phyloP scores from a whole-genome alignment of 73 alveolate genomes.

The Breviolum minutum region DNA sequence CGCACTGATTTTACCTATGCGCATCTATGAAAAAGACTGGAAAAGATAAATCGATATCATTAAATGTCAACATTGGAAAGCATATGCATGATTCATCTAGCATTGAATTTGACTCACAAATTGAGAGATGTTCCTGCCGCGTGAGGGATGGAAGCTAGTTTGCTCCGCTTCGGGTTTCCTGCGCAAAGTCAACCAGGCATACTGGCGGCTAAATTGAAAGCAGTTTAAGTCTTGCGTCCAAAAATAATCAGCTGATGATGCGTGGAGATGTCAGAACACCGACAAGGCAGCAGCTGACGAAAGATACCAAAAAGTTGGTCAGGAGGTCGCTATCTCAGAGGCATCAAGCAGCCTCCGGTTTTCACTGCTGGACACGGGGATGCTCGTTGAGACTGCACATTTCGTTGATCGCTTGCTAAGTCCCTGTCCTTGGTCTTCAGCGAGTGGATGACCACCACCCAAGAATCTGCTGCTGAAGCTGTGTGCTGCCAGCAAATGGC shows the following conservation, averaged over 20 bases:
- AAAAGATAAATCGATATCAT: background rate
- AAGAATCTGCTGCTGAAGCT: background rate
- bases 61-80: too few relatives aligned
- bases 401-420: background rate
- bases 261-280: background rate
- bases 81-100: too few relatives aligned
- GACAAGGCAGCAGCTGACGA: slow-evolving; percentile 35
- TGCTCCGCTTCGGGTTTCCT: slow-evolving; percentile 37
- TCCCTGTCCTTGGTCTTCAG: background rate
- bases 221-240: too few relatives aligned
- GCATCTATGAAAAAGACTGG: background rate
- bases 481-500: background rate
- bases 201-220: background rate
- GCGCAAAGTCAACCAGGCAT: slow-evolving; percentile 41
- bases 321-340: background rate
- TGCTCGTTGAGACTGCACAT: background rate
- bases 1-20: too few relatives aligned
- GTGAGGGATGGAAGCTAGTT: slow-evolving; percentile 41
- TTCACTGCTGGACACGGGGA: background rate
- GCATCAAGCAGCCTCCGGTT: background rate
- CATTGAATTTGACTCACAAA: too few relatives aligned
- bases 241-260: background rate
- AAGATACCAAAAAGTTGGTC: background rate
- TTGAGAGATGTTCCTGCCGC: too few relatives aligned
- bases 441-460: background rate